A percentile compares a stretch with the other conserved stretches of the same genome.
Conservation (phyloP, 75 land plant species). For the Pinus albicaulis region DNA sequence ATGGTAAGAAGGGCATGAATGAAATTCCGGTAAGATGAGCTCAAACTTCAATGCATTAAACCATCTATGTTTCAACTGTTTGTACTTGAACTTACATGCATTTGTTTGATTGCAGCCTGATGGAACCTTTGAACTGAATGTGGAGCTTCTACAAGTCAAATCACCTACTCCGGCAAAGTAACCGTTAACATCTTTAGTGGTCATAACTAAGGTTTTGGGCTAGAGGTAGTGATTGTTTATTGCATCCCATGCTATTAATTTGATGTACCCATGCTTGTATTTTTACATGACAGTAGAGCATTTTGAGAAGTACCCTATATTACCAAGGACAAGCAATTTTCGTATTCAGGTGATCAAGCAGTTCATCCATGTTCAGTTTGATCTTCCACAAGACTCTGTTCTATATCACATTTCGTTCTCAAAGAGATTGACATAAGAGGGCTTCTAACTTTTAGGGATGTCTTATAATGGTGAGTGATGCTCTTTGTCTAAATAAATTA, state of each 20-base stretch:
- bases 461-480: too few species aligned
- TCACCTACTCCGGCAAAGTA: constrained; percentile 3
- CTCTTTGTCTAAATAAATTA: too few species aligned
- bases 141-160: constrained; percentile 76
- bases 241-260: neutral
- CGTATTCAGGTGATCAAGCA: neutral
- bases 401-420: neutral
- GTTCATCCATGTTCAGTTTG: neutral
- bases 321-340: neutral
- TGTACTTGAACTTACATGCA: constrained; percentile 3
- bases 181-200: neutral
- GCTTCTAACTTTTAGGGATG: too few species aligned
- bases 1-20: constrained; percentile 80
- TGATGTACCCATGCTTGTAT: neutral
- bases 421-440: too few species aligned
- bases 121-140: constrained; percentile 71
- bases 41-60: neutral
- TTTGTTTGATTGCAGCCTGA: constrained; percentile 68
- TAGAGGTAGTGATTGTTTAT: neutral
- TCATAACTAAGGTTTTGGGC: neutral
- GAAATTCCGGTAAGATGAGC: constrained; percentile 77
- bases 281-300: neutral
- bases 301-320: neutral
- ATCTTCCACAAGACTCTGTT: neutral
- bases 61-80: neutral